Base-by-base conservation (phyloP, 257 asterid species). In the Solanum sitiens region DNA sequence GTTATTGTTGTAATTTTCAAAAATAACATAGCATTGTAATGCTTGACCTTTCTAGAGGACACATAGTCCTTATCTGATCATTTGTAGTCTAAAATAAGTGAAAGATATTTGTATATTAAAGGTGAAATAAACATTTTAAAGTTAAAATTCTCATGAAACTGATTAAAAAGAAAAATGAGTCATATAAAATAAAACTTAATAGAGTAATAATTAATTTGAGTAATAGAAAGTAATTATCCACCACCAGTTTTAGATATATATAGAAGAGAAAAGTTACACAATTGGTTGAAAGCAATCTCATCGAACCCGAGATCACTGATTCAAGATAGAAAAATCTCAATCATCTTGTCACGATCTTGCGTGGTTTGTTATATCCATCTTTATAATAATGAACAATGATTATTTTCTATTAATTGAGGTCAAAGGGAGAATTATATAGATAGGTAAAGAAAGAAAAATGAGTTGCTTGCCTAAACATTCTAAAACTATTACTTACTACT, bases 271-370 rank as follows among this genome's bases (percentile, higher is more conserved):
- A 56, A 56, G 65, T 56, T 56, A 18, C 4, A 18, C n/a, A 18
- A 16, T 56, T 56, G n/a, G n/a, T 56, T 7, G 8, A 10, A n/a
- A n/a, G 4, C 4, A 56, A 56, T 56, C n/a, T 56, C n/a, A 1
- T 56, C 65, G n/a, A 2, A 56, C 11, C 11, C 63, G 4, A 56
- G 7, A 56, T 7, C 1, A 56, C 23, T 53, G 3, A 53, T 56
- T 56, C 2, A 56, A 8, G 11, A 59, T 20, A 20, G 23, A 20
- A 23, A 59, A 3, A 59, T 59, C 4, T 59, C 67, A 59, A 59
- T 9, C 6, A 59, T 59, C 9, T 0, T 12, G 3, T 5, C 1
- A 59, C 0, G 2, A 20, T 1, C 2, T 5, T 2, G 2, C 5
- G 0, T 59, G 3, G 25, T 12, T 21, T 75, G 83, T 75, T 23